Conservation (phyloP, 495 filamentous ascomycete species). For the Lepraria neglecta region DNA sequence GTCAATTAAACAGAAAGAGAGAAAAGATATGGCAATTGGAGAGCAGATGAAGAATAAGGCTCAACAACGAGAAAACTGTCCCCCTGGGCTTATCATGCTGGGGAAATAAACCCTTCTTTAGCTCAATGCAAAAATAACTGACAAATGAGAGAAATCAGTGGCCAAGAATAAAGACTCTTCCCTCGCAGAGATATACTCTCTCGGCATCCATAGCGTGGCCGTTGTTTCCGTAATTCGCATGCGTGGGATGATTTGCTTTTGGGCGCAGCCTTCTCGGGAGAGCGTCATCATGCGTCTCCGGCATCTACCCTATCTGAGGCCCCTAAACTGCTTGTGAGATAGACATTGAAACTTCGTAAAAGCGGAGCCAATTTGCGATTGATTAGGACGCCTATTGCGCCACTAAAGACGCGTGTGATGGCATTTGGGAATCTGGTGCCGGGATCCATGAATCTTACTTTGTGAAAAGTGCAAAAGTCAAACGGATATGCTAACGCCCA, state of each 20-base stretch:
- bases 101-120: neutral
- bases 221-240: no score
- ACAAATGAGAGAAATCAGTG: neutral
- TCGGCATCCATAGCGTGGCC: neutral
- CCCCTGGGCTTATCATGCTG: neutral
- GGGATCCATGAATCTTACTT: neutral
- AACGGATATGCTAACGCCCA: no score
- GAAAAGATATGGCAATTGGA: neutral
- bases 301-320: no score
- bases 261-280: no score
- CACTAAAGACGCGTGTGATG: constrained; percentile 2
- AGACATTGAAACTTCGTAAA: neutral
- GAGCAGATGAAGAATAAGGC: neutral
- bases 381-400: neutral
- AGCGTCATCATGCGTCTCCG: no score
- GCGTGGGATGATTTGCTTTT: no score
- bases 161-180: neutral
- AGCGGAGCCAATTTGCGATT: neutral
- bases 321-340: no score
- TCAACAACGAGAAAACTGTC: neutral
- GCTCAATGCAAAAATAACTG: neutral
- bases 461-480: no score
- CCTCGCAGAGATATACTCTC: neutral
- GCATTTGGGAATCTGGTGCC: neutral
- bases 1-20: neutral